Evolutionary conservation across 2,329 filamentous ascomycete genomes (phyloP).

Genomic region (Aspergillus oerlinghausenensis): DNA sequence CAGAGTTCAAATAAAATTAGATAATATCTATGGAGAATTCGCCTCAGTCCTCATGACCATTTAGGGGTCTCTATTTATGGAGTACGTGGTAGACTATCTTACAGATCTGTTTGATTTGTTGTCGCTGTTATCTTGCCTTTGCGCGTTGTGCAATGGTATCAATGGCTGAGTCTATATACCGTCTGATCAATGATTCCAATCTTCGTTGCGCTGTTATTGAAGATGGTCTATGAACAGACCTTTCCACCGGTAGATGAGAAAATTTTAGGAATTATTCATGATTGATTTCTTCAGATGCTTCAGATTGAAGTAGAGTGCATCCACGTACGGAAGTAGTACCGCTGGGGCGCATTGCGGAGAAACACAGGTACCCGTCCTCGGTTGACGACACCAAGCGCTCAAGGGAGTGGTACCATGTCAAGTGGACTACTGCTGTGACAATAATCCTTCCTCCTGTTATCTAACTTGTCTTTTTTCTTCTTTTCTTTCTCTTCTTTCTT

Average conservation of each 20-base stretch:
- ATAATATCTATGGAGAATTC: too few relatives aligned
- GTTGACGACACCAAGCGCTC: conserved; percentile 8
- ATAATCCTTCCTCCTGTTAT: conserved; percentile 1
- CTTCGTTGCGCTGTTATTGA: neutral
- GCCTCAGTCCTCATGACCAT: neutral
- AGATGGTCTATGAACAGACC: neutral
- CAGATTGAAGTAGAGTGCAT: neutral
- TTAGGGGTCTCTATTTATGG: neutral
- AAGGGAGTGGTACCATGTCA: neutral
- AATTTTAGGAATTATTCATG: neutral
- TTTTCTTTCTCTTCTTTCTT: conserved; percentile 6
- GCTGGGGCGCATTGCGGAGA: neutral
- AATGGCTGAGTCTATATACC: neutral
- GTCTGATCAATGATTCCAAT: neutral
- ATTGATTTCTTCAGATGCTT: neutral
- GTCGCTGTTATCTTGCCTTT: neutral
- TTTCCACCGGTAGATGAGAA: neutral
- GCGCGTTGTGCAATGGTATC: neutral
- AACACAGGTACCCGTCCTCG: conserved; percentile 6
- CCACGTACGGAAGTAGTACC: neutral
- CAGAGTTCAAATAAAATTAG: too few relatives aligned
- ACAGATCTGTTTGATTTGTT: neutral
- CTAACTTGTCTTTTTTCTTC: conserved; percentile 1
- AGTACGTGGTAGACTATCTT: neutral
- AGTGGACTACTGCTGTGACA: neutral